Percentiles rank a stretch among this genome's conserved stretches.
Evolutionary conservation across 2,329 filamentous ascomycete genomes (phyloP).

Genomic region (Ophiosphaerella herpotricha): DNA sequence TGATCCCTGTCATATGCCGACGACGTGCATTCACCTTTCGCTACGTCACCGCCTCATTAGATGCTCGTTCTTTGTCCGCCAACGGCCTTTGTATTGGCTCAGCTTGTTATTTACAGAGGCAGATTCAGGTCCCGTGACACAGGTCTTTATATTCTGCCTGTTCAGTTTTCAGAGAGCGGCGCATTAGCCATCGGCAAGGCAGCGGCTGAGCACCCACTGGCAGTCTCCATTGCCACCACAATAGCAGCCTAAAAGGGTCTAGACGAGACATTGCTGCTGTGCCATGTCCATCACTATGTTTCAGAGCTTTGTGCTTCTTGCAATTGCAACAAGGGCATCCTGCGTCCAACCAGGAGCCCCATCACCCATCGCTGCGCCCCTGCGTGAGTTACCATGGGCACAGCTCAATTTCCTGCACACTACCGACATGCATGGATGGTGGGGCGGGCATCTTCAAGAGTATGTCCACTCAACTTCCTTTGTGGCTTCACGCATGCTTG

Average conservation of each 20-base stretch:
- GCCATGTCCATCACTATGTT: constrained; percentile 21
- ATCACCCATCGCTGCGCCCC: constrained; percentile 75
- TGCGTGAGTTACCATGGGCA: constrained; percentile 87
- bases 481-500: too few relatives aligned
- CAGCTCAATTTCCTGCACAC: constrained; percentile 91
- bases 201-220: constrained; percentile 9
- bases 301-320: constrained; percentile 13
- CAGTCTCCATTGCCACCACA: constrained; percentile 25
- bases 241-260: neutral
- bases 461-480: constrained; percentile 46
- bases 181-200: constrained; percentile 7
- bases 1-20: constrained; percentile 1
- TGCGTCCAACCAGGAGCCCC: constrained; percentile 77
- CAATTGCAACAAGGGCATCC: constrained; percentile 50
- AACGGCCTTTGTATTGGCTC: neutral
- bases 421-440: constrained; percentile 94
- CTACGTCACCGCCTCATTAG: constrained; percentile 22
- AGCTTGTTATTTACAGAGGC: too few relatives aligned
- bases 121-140: too few relatives aligned
- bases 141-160: too few relatives aligned
- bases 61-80: constrained; percentile 4
- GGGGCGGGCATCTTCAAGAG: constrained; percentile 91
- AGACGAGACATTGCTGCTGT: neutral
- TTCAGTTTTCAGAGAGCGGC: constrained; percentile 1
- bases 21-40: constrained; percentile 10